Conservation (phyloP, 2,329 filamentous ascomycete species). For the Xylariales sp. region DNA sequence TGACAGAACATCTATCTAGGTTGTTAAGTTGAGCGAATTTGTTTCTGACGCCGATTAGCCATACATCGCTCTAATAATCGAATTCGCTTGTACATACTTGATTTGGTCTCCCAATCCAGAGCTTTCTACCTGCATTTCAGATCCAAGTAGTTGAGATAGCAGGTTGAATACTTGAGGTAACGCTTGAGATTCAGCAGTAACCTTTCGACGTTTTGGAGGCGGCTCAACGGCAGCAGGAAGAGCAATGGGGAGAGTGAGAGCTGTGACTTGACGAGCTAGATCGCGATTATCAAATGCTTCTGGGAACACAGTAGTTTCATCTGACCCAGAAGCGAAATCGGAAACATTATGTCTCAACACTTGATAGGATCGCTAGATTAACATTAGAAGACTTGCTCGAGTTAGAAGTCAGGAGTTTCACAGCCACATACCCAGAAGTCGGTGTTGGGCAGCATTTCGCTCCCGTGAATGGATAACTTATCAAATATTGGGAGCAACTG, state of each 20-base stretch:
- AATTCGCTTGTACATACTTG: constrained; percentile 38
- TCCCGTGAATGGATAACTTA: constrained; percentile 27
- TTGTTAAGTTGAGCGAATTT: constrained; percentile 44
- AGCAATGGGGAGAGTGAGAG: constrained; percentile 12
- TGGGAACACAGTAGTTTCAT: too few species aligned
- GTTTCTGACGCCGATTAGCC: too few species aligned
- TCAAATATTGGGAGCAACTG: constrained; percentile 38
- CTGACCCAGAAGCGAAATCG: constrained; percentile 6
- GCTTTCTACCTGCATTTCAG: constrained; percentile 18
- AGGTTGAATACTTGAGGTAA: constrained; percentile 16
- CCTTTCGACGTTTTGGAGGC: constrained; percentile 26
- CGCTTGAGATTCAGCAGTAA: constrained; percentile 13
- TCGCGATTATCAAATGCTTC: too few species aligned
- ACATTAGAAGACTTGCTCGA: neutral
- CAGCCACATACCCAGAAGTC: constrained; percentile 39
- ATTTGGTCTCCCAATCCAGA: constrained; percentile 30
- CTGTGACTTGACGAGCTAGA: constrained; percentile 16
- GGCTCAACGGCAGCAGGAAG: constrained; percentile 12
- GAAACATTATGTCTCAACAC: constrained; percentile 20
- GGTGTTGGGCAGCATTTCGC: constrained; percentile 25
- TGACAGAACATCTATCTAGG: constrained; percentile 42
- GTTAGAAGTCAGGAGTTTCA: neutral
- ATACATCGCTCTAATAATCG: too few species aligned
- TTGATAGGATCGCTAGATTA: constrained; percentile 23
- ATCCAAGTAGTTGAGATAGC: constrained; percentile 24